Evolutionary conservation across 1,284 basidiomycete species (phyloP).

Genomic region (Xerocomus amazonicus): DNA sequence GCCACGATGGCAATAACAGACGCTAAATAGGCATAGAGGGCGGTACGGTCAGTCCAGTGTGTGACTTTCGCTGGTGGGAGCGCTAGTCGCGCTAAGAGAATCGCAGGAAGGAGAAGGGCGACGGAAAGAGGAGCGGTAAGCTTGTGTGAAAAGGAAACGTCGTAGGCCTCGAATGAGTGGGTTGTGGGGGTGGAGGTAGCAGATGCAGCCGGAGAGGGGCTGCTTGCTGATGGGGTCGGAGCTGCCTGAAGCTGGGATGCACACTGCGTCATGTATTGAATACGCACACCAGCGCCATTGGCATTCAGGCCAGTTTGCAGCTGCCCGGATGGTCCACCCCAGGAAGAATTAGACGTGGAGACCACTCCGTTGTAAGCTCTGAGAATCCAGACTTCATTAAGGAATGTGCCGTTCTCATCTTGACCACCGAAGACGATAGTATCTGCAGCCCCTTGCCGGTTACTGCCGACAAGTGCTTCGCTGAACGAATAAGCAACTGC

Average conservation of each 20-base stretch:
- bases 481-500: slow-evolving; percentile 59
- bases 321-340: slow-evolving; percentile 63
- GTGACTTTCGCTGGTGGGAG: slow-evolving; percentile 38
- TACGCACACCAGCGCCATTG: slow-evolving; percentile 61
- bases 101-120: slow-evolving; percentile 50
- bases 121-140: slow-evolving; percentile 61
- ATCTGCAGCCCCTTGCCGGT: slow-evolving; percentile 53
- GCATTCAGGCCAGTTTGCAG: slow-evolving; percentile 60
- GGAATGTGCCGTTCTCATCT: slow-evolving; percentile 59
- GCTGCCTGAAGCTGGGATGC: slow-evolving; percentile 39
- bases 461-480: slow-evolving; percentile 52
- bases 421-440: slow-evolving; percentile 77
- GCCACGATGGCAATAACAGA: slow-evolving; percentile 43
- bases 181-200: slow-evolving; percentile 23
- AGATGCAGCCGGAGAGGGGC: slow-evolving; percentile 23
- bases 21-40: slow-evolving; percentile 37
- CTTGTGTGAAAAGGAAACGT: slow-evolving; percentile 63
- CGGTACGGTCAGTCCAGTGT: slow-evolving; percentile 21
- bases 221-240: slow-evolving; percentile 23
- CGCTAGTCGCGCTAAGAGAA: slow-evolving; percentile 53
- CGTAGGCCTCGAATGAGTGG: slow-evolving; percentile 33
- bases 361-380: slow-evolving; percentile 62
- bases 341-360: slow-evolving; percentile 49
- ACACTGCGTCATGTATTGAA: slow-evolving; percentile 58
- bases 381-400: slow-evolving; percentile 73